Evolutionary conservation across 2,329 filamentous ascomycete species (phyloP).

Genomic region (Hymenoscyphus fraxineus): DNA sequence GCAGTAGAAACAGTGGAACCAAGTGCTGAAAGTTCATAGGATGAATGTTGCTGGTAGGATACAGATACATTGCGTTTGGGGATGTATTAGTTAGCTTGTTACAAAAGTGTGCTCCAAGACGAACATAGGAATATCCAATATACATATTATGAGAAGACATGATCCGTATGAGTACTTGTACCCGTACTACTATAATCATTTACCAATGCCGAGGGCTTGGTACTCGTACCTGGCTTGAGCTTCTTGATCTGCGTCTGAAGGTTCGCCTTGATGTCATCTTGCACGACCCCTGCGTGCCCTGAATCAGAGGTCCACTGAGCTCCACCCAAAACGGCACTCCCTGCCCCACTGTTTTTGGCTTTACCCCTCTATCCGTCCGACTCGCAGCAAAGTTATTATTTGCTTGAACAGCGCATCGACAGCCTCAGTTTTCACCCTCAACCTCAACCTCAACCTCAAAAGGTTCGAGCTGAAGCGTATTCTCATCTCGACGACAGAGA

Average conservation of each 20-base stretch:
- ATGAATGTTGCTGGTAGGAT: neutral
- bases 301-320: neutral
- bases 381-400: neutral
- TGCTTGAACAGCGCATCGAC: neutral
- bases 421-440: neutral
- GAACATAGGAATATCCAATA: neutral
- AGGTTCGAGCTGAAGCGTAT: too few species aligned
- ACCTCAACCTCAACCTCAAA: neutral
- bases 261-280: neutral
- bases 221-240: neutral
- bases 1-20: neutral
- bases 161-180: neutral
- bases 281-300: conserved; percentile 1
- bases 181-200: neutral
- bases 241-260: neutral
- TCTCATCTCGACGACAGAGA: neutral
- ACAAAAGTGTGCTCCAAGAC: neutral
- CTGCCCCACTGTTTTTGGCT: neutral
- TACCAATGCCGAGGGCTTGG: neutral
- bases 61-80: neutral
- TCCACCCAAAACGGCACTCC: neutral
- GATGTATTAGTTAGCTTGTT: neutral
- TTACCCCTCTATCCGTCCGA: conserved; percentile 7
- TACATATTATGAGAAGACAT: neutral
- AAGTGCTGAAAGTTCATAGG: conserved; percentile 1